Conservation (phyloP, 371 early-diverging fungal genomes). For the Sporodiniella umbellata region DNA sequence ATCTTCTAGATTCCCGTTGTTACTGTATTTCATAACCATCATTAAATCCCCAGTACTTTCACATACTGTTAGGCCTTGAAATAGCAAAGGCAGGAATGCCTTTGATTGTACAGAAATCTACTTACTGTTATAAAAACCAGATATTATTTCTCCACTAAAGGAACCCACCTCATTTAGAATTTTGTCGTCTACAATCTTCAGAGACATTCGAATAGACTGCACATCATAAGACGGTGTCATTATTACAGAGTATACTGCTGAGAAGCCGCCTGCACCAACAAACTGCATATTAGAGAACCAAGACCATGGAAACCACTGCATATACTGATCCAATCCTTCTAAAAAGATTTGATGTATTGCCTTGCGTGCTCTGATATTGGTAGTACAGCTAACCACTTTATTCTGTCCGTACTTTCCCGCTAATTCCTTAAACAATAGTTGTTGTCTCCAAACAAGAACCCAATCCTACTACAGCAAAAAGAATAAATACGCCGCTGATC, state of each 20-base stretch:
- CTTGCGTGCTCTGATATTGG: conserved; percentile 33
- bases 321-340: conserved; percentile 33
- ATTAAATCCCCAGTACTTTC: conserved; percentile 47
- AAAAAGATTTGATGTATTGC: conserved; percentile 35
- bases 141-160: not conserved
- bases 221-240: conserved; percentile 37
- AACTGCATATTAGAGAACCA: conserved; percentile 51
- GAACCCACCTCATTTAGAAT: conserved; percentile 37
- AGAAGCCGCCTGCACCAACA: conserved; percentile 49
- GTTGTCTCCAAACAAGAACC: conserved; percentile 42
- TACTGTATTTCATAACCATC: conserved; percentile 50
- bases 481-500: not conserved
- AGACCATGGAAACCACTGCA: conserved; percentile 50
- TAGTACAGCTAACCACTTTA: conserved; percentile 19
- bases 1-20: conserved; percentile 46
- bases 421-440: conserved; percentile 32
- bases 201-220: conserved; percentile 32
- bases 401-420: conserved; percentile 33
- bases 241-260: conserved; percentile 41
- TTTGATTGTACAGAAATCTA: conserved; percentile 47
- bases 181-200: conserved; percentile 48
- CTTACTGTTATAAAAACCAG: not conserved
- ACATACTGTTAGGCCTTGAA: conserved; percentile 48
- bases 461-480: conserved; percentile 26
- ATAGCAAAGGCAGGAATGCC: conserved; percentile 42